Evolutionary conservation across 192 early-diverging fungal species (phyloP).

Genomic region (Umbelopsis sp.): DNA sequence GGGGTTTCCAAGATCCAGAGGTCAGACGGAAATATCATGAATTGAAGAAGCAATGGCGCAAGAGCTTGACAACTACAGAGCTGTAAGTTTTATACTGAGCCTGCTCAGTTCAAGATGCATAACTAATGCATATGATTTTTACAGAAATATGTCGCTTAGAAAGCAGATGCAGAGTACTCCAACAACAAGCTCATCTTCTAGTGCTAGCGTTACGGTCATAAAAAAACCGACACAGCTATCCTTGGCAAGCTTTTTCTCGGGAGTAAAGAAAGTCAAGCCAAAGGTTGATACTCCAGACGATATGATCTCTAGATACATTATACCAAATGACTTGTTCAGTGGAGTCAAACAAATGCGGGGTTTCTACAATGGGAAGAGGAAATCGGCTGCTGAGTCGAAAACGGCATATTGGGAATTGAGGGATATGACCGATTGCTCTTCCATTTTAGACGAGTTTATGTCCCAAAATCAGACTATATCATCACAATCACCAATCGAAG

Average conservation of each 20-base stretch:
- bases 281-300: constrained; percentile 43
- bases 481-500: constrained; percentile 42
- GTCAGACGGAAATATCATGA: constrained; percentile 20
- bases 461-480: neutral
- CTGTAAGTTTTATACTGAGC: constrained; percentile 16
- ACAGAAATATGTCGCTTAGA: neutral
- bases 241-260: constrained; percentile 40
- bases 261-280: constrained; percentile 32
- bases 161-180: neutral
- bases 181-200: neutral
- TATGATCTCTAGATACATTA: constrained; percentile 22
- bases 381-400: neutral
- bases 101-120: neutral
- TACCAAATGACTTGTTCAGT: constrained; percentile 37
- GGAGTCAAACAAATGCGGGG: constrained; percentile 38
- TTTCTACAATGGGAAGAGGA: constrained; percentile 3
- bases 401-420: constrained; percentile 27
- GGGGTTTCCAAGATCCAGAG: constrained; percentile 22
- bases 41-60: constrained; percentile 31
- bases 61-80: constrained; percentile 30
- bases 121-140: too few relatives aligned
- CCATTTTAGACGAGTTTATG: constrained; percentile 17
- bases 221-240: constrained; percentile 15
- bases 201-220: neutral
- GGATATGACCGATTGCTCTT: constrained; percentile 27